Percentiles rank a stretch among this genome's conserved stretches.
Conservation (phyloP, 371 early-diverging fungal genomes). For the Mortierella sp. region DNA sequence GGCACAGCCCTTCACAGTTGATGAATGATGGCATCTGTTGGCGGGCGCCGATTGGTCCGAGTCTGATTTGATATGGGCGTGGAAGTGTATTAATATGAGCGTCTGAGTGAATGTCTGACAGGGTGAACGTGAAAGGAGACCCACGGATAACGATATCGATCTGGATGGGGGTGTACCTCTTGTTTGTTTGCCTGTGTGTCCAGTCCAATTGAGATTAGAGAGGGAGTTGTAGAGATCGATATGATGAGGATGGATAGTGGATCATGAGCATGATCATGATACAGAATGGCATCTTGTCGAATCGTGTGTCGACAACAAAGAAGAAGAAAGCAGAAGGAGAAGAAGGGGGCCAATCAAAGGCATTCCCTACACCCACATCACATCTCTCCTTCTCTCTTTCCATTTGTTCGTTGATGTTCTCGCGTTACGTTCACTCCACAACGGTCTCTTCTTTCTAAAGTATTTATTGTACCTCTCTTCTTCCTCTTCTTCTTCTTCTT, state of each 20-base stretch:
- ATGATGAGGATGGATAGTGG: neutral
- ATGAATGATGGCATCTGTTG: neutral
- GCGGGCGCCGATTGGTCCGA: constrained; percentile 11
- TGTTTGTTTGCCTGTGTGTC: neutral
- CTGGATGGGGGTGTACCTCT: neutral
- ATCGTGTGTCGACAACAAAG: constrained; percentile 9
- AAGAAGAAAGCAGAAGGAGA: no score
- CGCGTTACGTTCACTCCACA: neutral
- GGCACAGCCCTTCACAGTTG: neutral
- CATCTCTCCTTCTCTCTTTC: no score
- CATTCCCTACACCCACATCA: no score
- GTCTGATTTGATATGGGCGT: neutral
- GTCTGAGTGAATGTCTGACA: no score
- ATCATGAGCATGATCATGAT: neutral
- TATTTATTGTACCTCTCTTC: neutral
- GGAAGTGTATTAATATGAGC: neutral
- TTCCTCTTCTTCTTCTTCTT: neutral
- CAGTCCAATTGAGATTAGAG: no score
- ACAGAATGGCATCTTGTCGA: neutral
- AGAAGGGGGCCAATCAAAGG: neutral
- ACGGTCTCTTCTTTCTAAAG: neutral
- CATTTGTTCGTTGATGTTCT: neutral
- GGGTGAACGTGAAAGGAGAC: neutral
- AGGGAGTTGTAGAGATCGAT: no score
- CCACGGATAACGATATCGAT: neutral